Conservation (phyloP, 139 green algal genomes). For the Chlamydomonas schloesseri region DNA sequence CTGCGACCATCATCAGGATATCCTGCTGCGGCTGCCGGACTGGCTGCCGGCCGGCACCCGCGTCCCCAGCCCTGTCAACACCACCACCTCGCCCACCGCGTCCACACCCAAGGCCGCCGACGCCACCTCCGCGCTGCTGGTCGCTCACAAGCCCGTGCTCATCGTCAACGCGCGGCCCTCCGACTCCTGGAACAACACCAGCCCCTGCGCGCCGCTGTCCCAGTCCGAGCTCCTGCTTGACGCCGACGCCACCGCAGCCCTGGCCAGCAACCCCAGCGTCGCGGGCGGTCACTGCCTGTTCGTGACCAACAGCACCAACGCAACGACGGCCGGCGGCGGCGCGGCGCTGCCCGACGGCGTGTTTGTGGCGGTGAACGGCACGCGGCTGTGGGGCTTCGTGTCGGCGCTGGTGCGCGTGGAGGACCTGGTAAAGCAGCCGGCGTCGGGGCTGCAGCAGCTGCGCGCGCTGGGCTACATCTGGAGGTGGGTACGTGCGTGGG, state of each 20-base stretch:
- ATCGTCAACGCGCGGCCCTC: not conserved
- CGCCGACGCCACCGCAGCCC: no score
- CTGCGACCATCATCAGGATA: no score
- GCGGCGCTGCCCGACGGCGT: not conserved
- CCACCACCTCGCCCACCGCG: not conserved
- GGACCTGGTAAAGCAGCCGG: not conserved
- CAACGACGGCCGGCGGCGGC: no score
- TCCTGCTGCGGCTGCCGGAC: no score
- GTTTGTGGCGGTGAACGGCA: not conserved
- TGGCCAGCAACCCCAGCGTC: no score
- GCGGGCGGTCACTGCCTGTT: no score
- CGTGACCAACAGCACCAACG: no score
- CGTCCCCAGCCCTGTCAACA: not conserved
- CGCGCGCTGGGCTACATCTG: not conserved
- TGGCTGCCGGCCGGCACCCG: no score
- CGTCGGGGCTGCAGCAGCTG: not conserved
- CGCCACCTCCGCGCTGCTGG: not conserved
- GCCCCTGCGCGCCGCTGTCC: no score
- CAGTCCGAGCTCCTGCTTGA: no score
- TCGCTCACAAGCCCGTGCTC: not conserved
- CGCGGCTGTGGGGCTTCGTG: slow-evolving; percentile 11
- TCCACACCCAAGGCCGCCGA: no score
- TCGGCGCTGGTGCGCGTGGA: not conserved
- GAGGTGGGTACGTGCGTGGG: not conserved
- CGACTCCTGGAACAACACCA: slow-evolving; percentile 17